phyloP scores from a whole-genome alignment of 441 rosid genomes.

The Erodium chrysanthum region DNA sequence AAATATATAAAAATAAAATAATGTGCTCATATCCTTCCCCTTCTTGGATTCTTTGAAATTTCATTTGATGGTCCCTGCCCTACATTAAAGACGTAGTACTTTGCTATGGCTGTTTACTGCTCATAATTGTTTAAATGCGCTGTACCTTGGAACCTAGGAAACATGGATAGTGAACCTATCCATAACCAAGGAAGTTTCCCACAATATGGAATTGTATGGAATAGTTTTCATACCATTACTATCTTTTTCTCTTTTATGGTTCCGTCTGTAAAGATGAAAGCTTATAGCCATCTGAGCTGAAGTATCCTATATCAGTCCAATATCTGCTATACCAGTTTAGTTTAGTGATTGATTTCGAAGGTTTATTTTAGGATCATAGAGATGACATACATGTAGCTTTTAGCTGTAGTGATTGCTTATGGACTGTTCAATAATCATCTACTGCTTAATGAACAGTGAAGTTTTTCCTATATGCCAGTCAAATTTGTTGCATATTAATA shows the following conservation, averaged over 20 bases:
- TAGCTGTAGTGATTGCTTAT: background rate
- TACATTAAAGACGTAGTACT: background rate
- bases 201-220: background rate
- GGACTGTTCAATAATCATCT: background rate
- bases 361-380: background rate
- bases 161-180: background rate
- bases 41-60: background rate
- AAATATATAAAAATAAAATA: too few species aligned
- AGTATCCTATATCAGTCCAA: background rate
- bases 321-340: background rate
- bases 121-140: background rate
- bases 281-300: background rate
- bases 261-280: background rate
- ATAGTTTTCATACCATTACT: background rate
- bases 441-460: background rate
- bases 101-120: background rate
- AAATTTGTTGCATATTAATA: conserved; percentile 3
- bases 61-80: background rate
- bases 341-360: background rate
- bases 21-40: background rate
- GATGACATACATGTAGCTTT: background rate
- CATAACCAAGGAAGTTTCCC: background rate
- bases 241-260: background rate
- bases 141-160: background rate
- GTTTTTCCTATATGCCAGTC: background rate